A percentile compares a stretch with the other conserved stretches of the same genome.
phyloP scores from a whole-genome alignment of 495 filamentous ascomycete genomes.

The Penicillium psychrofluorescens region DNA sequence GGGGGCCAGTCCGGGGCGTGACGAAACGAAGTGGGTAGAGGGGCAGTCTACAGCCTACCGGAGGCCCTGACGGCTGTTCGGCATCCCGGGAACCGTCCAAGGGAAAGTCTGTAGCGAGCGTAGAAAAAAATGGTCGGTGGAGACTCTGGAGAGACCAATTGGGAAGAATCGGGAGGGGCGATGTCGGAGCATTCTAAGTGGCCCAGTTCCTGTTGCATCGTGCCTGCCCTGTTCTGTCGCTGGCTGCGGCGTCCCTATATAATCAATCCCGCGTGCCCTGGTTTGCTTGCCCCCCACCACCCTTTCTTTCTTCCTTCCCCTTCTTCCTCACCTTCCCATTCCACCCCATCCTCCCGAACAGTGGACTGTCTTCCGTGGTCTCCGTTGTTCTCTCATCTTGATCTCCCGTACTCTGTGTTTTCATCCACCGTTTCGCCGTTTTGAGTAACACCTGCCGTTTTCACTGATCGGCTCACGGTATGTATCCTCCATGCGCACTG shows the following conservation, averaged over 20 bases:
- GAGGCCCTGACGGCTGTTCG: conserved; percentile 8
- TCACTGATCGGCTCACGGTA: too few species aligned
- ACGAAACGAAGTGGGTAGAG: conserved; percentile 5
- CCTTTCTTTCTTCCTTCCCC: conserved; percentile 5
- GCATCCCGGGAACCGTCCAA: conserved; percentile 12
- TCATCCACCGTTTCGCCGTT: not conserved
- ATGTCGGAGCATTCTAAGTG: conserved; percentile 7
- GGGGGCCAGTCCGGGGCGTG: conserved; percentile 2
- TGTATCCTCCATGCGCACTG: too few species aligned
- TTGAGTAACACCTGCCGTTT: not conserved
- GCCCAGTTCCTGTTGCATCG: conserved; percentile 7
- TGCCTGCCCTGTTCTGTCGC: conserved; percentile 1
- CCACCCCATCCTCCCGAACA: not conserved
- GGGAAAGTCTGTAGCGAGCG: conserved; percentile 8
- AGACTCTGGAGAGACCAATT: conserved; percentile 5
- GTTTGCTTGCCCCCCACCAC: conserved; percentile 1
- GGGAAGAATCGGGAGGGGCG: not conserved
- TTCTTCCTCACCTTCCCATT: not conserved
- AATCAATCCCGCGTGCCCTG: not conserved
- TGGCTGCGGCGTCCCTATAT: not conserved
- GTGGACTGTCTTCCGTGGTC: too few species aligned
- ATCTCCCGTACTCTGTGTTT: not conserved
- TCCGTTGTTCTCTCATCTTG: not conserved
- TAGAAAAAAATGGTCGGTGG: not conserved
- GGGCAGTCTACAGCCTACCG: conserved; percentile 3